These are phyloP conservation scores for Dacryopinax spathularia DNA, from an alignment of 768 basidiomycete genomes.

Conservation along the genomic window DNA sequence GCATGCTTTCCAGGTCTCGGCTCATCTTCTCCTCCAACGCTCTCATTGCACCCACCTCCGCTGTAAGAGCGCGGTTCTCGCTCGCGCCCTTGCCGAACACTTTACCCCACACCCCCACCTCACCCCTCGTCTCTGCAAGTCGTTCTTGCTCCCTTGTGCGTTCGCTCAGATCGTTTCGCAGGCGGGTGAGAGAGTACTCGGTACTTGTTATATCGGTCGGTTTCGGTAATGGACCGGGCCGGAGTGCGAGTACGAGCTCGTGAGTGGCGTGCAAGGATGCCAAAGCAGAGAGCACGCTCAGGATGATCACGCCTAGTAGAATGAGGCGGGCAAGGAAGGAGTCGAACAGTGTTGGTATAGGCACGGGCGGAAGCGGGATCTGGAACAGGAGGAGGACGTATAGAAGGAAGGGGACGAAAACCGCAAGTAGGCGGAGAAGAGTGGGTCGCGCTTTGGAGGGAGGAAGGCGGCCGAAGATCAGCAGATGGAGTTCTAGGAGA, in stretches of 20 bases:
- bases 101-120: neutral
- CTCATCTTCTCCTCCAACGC: conserved; percentile 56
- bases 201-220: conserved; percentile 25
- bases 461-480: neutral
- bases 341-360: neutral
- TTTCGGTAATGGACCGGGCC: conserved; percentile 38
- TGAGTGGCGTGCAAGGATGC: conserved; percentile 59
- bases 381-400: conserved; percentile 50
- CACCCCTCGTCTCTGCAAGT: neutral
- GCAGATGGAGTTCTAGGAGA: neutral
- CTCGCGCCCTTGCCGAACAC: neutral
- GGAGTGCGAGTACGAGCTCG: conserved; percentile 36
- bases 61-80: neutral
- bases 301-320: conserved; percentile 60
- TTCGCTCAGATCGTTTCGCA: conserved; percentile 14
- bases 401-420: neutral
- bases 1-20: conserved; percentile 37
- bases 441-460: neutral
- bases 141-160: conserved; percentile 11
- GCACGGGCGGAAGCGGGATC: conserved; percentile 43
- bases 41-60: conserved; percentile 25
- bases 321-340: conserved; percentile 48
- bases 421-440: neutral
- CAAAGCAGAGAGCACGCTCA: conserved; percentile 54
- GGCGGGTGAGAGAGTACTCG: conserved; percentile 13